Base-by-base conservation (phyloP, 345 rosid genomes). In the Microthlaspi erraticum region DNA sequence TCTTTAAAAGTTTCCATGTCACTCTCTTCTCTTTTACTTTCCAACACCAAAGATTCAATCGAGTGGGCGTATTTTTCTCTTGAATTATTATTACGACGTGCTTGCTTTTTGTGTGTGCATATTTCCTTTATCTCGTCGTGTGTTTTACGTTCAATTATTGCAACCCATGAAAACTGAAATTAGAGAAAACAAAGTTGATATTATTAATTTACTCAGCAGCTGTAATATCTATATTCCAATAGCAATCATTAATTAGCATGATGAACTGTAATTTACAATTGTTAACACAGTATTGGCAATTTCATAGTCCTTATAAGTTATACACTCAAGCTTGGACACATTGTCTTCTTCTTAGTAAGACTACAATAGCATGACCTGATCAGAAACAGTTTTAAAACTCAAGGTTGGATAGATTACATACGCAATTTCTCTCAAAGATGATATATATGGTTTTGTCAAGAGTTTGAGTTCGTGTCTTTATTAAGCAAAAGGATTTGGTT, bases 21-120 rank as follows among this genome's bases (percentile, higher is more conserved):
- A 74, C 78, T 73, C 71, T 73, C 65, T 48, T 39, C 53, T 65
- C 66, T 73, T 66, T 58, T 31, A 0, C 64, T 74, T 74, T 67
- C 68, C 73, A 67, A 42, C 68, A 44, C 73, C 68, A 60, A 74
- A 74, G 68, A 43, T 74, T 43, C 1, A 59, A 52, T 59, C 68
- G 13, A 50, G 12, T 66, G 55, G 56, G 66, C 48, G 36, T 32
- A 16, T 32, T 49, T 60, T 39, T 66, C 72, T 57, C 66, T 57
- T 73, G 7, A n/a, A n/a, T n/a, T n/a, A 11, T 57, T 48, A 64
- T 43, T 34, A 37, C 31, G 54, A 48, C 62, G 60, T 73, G 44
- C 38, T 56, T 57, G 44, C 71, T 46, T 56, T 62, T 43, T 33
- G 52, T 41, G 33, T 38, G 43, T 36, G 6, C 20, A 7, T 10